Base-by-base conservation (phyloP, 1,284 basidiomycete species). In the Pseudozyma thailandica region DNA sequence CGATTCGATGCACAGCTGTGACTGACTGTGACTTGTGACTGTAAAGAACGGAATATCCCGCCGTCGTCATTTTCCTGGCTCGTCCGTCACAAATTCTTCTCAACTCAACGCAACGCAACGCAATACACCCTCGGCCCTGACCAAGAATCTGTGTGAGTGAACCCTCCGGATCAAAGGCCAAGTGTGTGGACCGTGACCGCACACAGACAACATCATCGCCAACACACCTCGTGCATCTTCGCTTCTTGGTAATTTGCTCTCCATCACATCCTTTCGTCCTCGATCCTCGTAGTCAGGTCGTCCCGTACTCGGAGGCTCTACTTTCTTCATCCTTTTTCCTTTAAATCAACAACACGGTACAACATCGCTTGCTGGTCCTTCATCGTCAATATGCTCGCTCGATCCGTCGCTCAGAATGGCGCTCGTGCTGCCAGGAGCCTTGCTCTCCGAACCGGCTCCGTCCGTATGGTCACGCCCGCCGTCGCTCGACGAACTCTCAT, bases 401-500 rank as follows among this genome's bases (percentile, higher is more conserved):
- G 70, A 46, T 56, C 70, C 25, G 37, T 63, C 27, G 61, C 70
- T 33, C 70, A 68, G 56, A 55, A 51, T 49, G 59, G 63, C 53
- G 38, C 60, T 37, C 63, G 70, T 23, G 59, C 56, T 45, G 63
- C 70, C 18, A 56, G 63, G 49, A 58, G 55, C 48, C 55, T 60
- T 28, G 59, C 63, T 16, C 58, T 66, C 41, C 62, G 69, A 56
- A 55, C 50, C 33, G 63, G 63, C 33, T 68, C 70, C 18, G 55
- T 66, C 9, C 59, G 63, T 31, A 56, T 62, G 51, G 63, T 61
- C 35, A 65, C 62, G 3, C 63, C 69, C 7, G 59, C 59, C 39
- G 63, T 72, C 46, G 63, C 70, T 26, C 70, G 70, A 41, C 47
- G 70, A 45, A 50, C 59, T n/a, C 59, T 72, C 33, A 47, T 66